phyloP scores from a whole-genome alignment of 495 filamentous ascomycete species.

The Aspergillus sparsus region DNA sequence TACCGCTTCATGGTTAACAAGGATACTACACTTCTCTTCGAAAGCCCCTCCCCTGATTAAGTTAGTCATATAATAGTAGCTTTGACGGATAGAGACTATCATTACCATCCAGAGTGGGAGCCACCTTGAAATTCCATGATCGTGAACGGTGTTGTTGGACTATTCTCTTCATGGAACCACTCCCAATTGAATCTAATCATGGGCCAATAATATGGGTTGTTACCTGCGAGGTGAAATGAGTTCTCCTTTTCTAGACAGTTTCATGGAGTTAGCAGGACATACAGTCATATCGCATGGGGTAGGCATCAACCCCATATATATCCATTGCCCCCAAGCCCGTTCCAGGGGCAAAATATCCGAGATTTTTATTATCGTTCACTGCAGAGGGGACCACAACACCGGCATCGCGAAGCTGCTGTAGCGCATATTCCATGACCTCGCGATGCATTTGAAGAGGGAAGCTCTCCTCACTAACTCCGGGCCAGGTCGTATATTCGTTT shows the following conservation, averaged over 20 bases:
- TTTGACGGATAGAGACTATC: not conserved
- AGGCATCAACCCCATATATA: slow-evolving; percentile 57
- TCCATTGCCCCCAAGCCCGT: slow-evolving; percentile 46
- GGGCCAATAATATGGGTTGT: slow-evolving; percentile 48
- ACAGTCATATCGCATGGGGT: slow-evolving; percentile 32
- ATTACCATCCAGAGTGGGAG: slow-evolving; percentile 1
- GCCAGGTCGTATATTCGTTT: slow-evolving; percentile 52
- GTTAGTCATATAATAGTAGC: not conserved
- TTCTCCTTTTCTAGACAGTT: too few species aligned
- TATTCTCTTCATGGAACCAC: not conserved
- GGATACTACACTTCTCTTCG: not conserved
- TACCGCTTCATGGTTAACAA: not conserved
- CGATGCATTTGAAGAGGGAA: slow-evolving; percentile 29
- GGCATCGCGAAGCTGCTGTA: slow-evolving; percentile 26
- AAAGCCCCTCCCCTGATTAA: slow-evolving; percentile 1
- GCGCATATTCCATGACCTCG: slow-evolving; percentile 11
- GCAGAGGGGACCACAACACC: slow-evolving; percentile 55
- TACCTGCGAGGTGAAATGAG: slow-evolving; percentile 43
- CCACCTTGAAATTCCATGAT: slow-evolving; percentile 13
- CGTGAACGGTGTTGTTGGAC: not conserved
- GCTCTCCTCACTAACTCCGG: slow-evolving; percentile 31
- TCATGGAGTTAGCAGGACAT: slow-evolving; percentile 45
- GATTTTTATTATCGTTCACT: slow-evolving; percentile 50
- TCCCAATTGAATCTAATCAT: not conserved
- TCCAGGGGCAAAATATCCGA: slow-evolving; percentile 7